A percentile compares a stretch with the other conserved stretches of the same genome.
phyloP scores from a whole-genome alignment of 2,329 filamentous ascomycete genomes.

The Didymella segeticola region DNA sequence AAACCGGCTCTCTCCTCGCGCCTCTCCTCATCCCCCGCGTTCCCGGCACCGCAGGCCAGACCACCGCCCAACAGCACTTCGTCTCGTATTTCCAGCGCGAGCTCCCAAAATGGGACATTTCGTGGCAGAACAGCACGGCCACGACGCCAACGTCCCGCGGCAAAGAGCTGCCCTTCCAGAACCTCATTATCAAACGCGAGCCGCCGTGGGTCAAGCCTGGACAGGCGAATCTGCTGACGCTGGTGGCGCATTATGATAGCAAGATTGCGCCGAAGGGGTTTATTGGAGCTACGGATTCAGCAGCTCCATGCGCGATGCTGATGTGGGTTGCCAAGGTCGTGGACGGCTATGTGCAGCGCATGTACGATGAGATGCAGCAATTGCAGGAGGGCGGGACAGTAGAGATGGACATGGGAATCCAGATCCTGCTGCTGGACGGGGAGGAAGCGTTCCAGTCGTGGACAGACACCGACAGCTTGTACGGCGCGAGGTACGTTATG shows the following conservation, averaged over 20 bases:
- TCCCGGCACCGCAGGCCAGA: slow-evolving; percentile 80
- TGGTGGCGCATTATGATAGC: slow-evolving; percentile 95
- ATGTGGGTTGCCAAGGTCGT: slow-evolving; percentile 84
- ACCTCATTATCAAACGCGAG: slow-evolving; percentile 85
- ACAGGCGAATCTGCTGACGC: slow-evolving; percentile 79
- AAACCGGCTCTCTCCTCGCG: slow-evolving; percentile 75
- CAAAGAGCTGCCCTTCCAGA: slow-evolving; percentile 79
- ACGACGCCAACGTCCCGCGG: slow-evolving; percentile 78
- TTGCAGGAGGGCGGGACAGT: slow-evolving; percentile 60
- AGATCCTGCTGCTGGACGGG: slow-evolving; percentile 89
- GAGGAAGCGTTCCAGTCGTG: slow-evolving; percentile 89
- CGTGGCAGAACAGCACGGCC: slow-evolving; percentile 89
- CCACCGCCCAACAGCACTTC: slow-evolving; percentile 79
- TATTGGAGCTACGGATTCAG: slow-evolving; percentile 91
- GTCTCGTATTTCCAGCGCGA: slow-evolving; percentile 77
- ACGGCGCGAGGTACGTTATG: slow-evolving; percentile 75
- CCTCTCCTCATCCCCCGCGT: slow-evolving; percentile 90
- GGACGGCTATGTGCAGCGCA: slow-evolving; percentile 78
- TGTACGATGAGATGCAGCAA: slow-evolving; percentile 77
- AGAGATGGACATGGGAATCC: slow-evolving; percentile 81
- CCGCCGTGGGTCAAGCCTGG: slow-evolving; percentile 80
- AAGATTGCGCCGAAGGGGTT: slow-evolving; percentile 83
- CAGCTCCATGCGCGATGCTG: slow-evolving; percentile 91
- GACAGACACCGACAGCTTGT: slow-evolving; percentile 83
- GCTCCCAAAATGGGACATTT: slow-evolving; percentile 79